Evolutionary conservation across 225 moss, liverwort and hornwort species (phyloP).

Genomic region (Physcomitrium patens): DNA sequence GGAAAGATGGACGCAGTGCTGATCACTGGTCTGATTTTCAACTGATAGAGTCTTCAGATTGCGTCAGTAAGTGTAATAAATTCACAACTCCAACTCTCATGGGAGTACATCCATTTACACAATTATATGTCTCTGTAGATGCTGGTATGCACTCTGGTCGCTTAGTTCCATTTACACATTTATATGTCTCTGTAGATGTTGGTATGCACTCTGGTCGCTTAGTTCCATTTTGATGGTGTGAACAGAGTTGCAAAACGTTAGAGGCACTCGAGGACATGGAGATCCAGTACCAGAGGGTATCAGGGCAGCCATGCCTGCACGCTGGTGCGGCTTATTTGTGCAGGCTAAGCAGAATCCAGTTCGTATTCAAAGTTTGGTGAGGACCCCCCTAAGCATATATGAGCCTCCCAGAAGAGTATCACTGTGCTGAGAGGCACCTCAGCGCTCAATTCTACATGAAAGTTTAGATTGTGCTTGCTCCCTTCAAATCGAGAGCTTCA

Average conservation of each 20-base stretch:
- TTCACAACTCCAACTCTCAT: neutral
- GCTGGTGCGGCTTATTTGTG: conserved; percentile 84
- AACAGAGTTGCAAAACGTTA: conserved; percentile 46
- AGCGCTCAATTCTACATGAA: neutral
- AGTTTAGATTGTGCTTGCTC: neutral
- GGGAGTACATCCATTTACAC: conserved; percentile 16
- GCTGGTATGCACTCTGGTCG: neutral
- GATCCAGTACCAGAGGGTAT: conserved; percentile 42
- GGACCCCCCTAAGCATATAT: conserved; percentile 8
- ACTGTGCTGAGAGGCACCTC: neutral
- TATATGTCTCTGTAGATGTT: neutral
- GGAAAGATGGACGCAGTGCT: conserved; percentile 44
- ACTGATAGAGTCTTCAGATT: conserved; percentile 37
- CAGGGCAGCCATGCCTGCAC: conserved; percentile 70
- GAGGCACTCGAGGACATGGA: conserved; percentile 40
- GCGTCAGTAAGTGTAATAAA: conserved; percentile 46
- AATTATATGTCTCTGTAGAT: conserved; percentile 3
- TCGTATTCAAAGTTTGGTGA: conserved; percentile 73
- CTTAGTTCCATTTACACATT: conserved; percentile 9
- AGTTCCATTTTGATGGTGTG: conserved; percentile 19
- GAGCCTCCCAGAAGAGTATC: neutral
- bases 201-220: neutral
- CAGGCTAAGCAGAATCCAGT: conserved; percentile 62
- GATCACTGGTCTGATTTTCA: conserved; percentile 57
- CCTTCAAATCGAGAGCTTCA: neutral